Conservation (phyloP, 495 filamentous ascomycete genomes). For the Penicillium odoratum region DNA sequence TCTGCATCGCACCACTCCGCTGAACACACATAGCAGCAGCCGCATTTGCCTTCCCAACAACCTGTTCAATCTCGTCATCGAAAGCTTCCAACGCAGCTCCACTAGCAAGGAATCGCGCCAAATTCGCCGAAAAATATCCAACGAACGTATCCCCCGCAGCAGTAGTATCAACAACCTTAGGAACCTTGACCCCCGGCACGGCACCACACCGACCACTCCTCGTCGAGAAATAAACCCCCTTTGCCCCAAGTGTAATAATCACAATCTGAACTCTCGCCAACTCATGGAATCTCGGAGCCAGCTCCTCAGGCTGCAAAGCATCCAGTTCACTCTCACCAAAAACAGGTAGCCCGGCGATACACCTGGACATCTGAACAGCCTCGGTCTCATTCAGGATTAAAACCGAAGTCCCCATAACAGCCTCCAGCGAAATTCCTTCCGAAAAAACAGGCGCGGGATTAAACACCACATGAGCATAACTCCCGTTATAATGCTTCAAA, state of each 20-base stretch:
- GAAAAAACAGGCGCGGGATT: slow-evolving; percentile 74
- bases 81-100: slow-evolving; percentile 17
- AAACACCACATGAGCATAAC: slow-evolving; percentile 20
- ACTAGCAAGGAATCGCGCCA: slow-evolving; percentile 24
- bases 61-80: slow-evolving; percentile 20
- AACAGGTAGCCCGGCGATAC: slow-evolving; percentile 20
- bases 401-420: slow-evolving; percentile 60
- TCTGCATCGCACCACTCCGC: slow-evolving; percentile 24
- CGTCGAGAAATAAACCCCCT: slow-evolving; percentile 58
- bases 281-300: slow-evolving; percentile 49
- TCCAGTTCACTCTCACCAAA: slow-evolving; percentile 12
- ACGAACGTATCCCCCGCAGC: slow-evolving; percentile 88
- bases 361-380: slow-evolving; percentile 59
- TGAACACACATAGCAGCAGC: slow-evolving; percentile 29
- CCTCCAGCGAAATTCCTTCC: slow-evolving; percentile 47
- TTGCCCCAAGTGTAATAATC: slow-evolving; percentile 71
- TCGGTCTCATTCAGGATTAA: slow-evolving; percentile 84
- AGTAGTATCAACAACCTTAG: slow-evolving; percentile 79
- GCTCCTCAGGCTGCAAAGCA: slow-evolving; percentile 39
- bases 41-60: slow-evolving; percentile 23
- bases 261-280: slow-evolving; percentile 63
- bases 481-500: slow-evolving; percentile 51
- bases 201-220: slow-evolving; percentile 29
- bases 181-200: slow-evolving; percentile 53
- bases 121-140: slow-evolving; percentile 34